Evolutionary conservation across 2,329 filamentous ascomycete genomes (phyloP).

Genomic region (Sporothrix humicola): DNA sequence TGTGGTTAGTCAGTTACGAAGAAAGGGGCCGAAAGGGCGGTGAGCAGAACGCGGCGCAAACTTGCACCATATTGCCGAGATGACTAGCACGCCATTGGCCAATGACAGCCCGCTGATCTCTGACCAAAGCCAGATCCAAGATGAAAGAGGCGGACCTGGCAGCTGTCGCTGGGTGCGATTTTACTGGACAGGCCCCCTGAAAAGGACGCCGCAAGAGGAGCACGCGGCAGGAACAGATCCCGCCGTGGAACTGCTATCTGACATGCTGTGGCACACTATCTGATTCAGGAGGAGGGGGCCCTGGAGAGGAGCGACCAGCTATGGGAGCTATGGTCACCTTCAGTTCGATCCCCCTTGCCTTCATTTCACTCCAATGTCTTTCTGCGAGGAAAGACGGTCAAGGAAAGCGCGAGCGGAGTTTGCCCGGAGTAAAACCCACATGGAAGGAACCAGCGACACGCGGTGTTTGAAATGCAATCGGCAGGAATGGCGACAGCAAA

Average conservation of each 20-base stretch:
- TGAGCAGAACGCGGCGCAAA: background rate
- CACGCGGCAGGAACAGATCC: background rate
- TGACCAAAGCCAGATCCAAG: background rate
- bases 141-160: background rate
- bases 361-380: background rate
- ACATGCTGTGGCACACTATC: background rate
- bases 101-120: background rate
- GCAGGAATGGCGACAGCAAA: background rate
- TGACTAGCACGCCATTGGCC: conserved; percentile 11
- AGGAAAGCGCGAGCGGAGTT: conserved; percentile 3
- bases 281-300: background rate
- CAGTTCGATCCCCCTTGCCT: too few relatives aligned
- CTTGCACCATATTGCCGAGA: background rate
- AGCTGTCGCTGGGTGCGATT: background rate
- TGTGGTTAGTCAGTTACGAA: background rate
- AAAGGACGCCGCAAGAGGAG: conserved; percentile 2
- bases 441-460: background rate
- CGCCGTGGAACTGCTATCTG: background rate
- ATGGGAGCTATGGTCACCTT: too few relatives aligned
- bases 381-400: background rate
- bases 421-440: background rate
- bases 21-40: background rate
- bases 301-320: too few relatives aligned
- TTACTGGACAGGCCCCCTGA: conserved; percentile 19
- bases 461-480: background rate